Conservation (phyloP, 345 rosid genomes). For the Moringa oleifera region DNA sequence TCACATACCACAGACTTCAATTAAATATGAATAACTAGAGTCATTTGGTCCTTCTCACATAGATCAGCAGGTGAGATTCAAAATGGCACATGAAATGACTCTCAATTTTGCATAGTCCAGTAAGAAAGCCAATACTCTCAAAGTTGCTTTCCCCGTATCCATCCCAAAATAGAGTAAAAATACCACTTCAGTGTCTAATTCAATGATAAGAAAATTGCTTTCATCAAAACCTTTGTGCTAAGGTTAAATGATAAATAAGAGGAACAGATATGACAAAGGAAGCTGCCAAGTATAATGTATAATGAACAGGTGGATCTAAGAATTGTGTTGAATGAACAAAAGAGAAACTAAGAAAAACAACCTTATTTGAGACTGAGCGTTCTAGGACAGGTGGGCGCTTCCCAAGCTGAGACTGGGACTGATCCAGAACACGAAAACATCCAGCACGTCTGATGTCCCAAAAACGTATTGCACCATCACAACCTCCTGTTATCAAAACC, state of each 20-base stretch:
- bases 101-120: neutral
- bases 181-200: neutral
- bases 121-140: conserved; percentile 1
- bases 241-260: neutral
- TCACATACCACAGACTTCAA: too few relatives aligned
- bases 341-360: conserved; percentile 19
- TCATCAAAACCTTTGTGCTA: neutral
- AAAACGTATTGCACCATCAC: conserved; percentile 96
- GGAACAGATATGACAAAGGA: neutral
- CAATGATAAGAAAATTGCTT: neutral
- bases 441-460: conserved; percentile 98
- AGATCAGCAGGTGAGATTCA: neutral
- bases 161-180: neutral
- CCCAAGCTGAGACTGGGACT: conserved; percentile 80
- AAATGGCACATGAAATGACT: neutral
- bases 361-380: conserved; percentile 49
- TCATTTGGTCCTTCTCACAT: neutral
- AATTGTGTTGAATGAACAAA: neutral
- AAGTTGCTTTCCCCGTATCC: neutral
- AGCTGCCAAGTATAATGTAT: neutral
- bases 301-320: neutral
- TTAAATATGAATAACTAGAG: too few relatives aligned
- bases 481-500: conserved; percentile 87
- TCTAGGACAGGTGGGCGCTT: conserved; percentile 61
- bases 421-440: conserved; percentile 82